These are phyloP conservation scores for Beauveria pseudobassiana DNA, from an alignment of 2,329 filamentous ascomycete species.

Conservation along the genomic window DNA sequence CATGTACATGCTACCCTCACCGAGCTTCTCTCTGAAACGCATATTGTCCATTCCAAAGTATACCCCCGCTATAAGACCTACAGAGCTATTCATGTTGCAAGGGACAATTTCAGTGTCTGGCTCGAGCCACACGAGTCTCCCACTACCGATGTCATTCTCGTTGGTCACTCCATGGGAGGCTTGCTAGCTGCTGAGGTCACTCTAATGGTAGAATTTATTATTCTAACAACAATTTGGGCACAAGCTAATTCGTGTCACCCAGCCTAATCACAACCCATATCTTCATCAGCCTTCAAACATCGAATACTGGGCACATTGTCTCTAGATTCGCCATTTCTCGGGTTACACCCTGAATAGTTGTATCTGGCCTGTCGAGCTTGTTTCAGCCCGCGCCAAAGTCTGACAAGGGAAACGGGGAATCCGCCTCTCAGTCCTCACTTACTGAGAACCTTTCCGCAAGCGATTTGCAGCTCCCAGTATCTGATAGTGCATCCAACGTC, in stretches of 20 bases:
- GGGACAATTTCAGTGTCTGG: conserved; percentile 80
- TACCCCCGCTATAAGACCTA: conserved; percentile 76
- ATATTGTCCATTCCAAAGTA: conserved; percentile 79
- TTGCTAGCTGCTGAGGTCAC: conserved; percentile 73
- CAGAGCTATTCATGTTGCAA: conserved; percentile 61
- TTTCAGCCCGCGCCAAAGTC: conserved; percentile 45
- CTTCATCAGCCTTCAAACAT: conserved; percentile 49
- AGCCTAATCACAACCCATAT: conserved; percentile 29
- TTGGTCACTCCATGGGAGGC: conserved; percentile 89
- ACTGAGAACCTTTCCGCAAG: conserved; percentile 9
- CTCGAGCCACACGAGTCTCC: conserved; percentile 66
- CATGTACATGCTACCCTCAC: conserved; percentile 74
- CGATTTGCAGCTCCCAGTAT: background rate
- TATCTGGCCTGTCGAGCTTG: conserved; percentile 72
- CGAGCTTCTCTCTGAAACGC: conserved; percentile 58
- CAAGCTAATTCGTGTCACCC: background rate
- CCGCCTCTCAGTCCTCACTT: conserved; percentile 1
- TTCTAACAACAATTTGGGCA: background rate
- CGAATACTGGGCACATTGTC: conserved; percentile 73
- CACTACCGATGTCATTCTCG: conserved; percentile 69
- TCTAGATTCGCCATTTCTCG: conserved; percentile 80
- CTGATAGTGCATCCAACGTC: conserved; percentile 7
- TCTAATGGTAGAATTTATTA: conserved; percentile 42
- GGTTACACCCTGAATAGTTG: conserved; percentile 79
- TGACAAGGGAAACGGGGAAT: background rate